These are phyloP conservation scores for Citrus trifoliata DNA, from an alignment of 345 rosid species.

Conservation along the genomic window DNA sequence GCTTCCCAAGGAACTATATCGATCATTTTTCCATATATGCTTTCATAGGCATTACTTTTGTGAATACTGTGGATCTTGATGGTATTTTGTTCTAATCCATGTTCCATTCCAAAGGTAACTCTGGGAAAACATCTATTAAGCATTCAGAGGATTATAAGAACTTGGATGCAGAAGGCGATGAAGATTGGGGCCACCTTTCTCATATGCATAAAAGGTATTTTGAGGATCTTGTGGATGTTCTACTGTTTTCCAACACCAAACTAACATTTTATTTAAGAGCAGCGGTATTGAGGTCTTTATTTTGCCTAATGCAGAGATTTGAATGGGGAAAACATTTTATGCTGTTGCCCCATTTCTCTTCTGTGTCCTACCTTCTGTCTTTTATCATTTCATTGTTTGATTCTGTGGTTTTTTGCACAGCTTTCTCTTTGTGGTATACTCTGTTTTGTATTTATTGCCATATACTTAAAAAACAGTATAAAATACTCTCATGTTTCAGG, in stretches of 20 bases:
- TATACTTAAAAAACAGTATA: not conserved
- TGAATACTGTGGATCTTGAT: not conserved
- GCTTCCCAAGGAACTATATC: not conserved
- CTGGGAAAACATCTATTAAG: constrained; percentile 24
- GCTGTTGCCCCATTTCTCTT: not conserved
- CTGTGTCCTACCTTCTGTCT: not conserved
- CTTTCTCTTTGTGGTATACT: not conserved
- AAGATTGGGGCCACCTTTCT: constrained; percentile 65
- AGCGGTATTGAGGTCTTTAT: not conserved
- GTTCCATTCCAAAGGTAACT: constrained; percentile 24
- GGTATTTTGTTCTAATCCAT: not conserved
- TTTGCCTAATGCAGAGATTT: not conserved
- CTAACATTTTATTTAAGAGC: not conserved
- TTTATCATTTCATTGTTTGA: not conserved
- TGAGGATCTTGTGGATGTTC: not conserved
- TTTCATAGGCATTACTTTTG: not conserved
- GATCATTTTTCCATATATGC: not conserved
- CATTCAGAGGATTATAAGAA: constrained; percentile 28
- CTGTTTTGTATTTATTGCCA: not conserved
- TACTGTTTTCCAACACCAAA: not conserved
- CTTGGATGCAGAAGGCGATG: constrained; percentile 41
- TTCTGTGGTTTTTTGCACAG: not conserved
- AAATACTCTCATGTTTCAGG: not conserved
- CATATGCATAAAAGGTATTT: constrained; percentile 65
- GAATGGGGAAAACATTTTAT: not conserved